Evolutionary conservation across 768 basidiomycete genomes (phyloP).

Genomic region (Calocera viscosa): DNA sequence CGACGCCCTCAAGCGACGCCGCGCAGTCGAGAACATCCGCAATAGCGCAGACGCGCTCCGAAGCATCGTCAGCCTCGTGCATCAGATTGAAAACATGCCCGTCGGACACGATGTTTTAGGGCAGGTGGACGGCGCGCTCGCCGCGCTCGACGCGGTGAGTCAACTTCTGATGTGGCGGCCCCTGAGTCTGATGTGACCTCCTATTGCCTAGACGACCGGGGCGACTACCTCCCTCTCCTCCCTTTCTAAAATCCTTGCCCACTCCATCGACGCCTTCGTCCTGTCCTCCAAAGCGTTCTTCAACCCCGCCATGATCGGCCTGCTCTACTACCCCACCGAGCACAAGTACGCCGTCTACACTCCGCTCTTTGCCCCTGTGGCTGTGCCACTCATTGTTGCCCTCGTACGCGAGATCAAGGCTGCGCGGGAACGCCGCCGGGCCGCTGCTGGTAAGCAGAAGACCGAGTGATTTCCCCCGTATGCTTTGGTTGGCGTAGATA

Average conservation of each 20-base stretch:
- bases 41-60: slow-evolving; percentile 59
- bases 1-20: slow-evolving; percentile 58
- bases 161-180: background rate
- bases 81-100: slow-evolving; percentile 85
- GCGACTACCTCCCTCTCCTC: background rate
- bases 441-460: background rate
- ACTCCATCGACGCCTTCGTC: slow-evolving; percentile 50
- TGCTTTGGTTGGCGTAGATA: background rate
- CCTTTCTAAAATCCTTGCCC: slow-evolving; percentile 28
- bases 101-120: slow-evolving; percentile 63
- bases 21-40: slow-evolving; percentile 55
- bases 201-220: background rate
- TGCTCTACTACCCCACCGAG: slow-evolving; percentile 94
- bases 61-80: slow-evolving; percentile 74
- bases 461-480: background rate
- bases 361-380: slow-evolving; percentile 82
- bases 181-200: background rate
- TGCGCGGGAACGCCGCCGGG: slow-evolving; percentile 35
- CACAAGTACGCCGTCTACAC: slow-evolving; percentile 97
- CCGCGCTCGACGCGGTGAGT: slow-evolving; percentile 59
- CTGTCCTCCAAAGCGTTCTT: slow-evolving; percentile 83
- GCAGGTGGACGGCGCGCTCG: slow-evolving; percentile 58
- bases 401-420: slow-evolving; percentile 57
- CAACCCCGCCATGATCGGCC: slow-evolving; percentile 88
- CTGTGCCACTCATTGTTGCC: slow-evolving; percentile 69